Percentiles rank a stretch among this genome's conserved stretches.
phyloP scores from a whole-genome alignment of 495 filamentous ascomycete genomes.

The Trichoderma virens region DNA sequence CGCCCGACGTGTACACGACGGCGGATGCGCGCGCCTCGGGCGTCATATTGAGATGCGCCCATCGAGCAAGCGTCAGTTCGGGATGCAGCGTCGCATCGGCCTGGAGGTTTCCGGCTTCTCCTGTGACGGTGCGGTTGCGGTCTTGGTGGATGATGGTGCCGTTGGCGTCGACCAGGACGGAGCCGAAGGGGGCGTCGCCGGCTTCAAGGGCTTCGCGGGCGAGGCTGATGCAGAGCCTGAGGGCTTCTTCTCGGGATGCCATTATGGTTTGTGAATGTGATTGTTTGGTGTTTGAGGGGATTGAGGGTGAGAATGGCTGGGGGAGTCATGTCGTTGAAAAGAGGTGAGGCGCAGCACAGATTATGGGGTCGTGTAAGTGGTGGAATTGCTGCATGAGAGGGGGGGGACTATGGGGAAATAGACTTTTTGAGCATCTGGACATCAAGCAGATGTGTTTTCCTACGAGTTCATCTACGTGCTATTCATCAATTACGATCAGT shows the following conservation, averaged over 20 bases:
- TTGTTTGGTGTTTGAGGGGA: too few relatives aligned
- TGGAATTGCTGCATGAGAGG: too few relatives aligned
- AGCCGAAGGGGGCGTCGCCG: conserved; percentile 27
- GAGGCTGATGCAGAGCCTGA: conserved; percentile 17
- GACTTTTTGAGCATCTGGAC: too few relatives aligned
- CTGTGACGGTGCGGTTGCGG: conserved; percentile 15
- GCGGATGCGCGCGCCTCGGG: conserved; percentile 19
- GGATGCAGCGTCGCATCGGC: conserved; percentile 16
- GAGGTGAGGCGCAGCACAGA: too few relatives aligned
- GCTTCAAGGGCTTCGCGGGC: conserved; percentile 24
- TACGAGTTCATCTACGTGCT: too few relatives aligned
- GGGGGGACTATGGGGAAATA: too few relatives aligned
- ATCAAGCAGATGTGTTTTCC: too few relatives aligned
- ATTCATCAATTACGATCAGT: too few relatives aligned
- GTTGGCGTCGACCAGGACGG: conserved; percentile 12
- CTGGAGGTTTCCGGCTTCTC: not conserved
- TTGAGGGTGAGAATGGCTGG: too few relatives aligned
- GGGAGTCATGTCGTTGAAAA: too few relatives aligned
- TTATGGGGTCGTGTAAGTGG: too few relatives aligned
- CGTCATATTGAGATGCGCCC: conserved; percentile 18
- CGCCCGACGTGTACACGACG: conserved; percentile 29
- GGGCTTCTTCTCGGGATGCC: not conserved
- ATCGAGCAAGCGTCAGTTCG: conserved; percentile 17
- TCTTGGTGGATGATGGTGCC: conserved; percentile 12
- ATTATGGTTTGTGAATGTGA: too few relatives aligned